Evolutionary conservation across 108 stramenopile species (phyloP).

Genomic region (Cyclotella atomus): DNA sequence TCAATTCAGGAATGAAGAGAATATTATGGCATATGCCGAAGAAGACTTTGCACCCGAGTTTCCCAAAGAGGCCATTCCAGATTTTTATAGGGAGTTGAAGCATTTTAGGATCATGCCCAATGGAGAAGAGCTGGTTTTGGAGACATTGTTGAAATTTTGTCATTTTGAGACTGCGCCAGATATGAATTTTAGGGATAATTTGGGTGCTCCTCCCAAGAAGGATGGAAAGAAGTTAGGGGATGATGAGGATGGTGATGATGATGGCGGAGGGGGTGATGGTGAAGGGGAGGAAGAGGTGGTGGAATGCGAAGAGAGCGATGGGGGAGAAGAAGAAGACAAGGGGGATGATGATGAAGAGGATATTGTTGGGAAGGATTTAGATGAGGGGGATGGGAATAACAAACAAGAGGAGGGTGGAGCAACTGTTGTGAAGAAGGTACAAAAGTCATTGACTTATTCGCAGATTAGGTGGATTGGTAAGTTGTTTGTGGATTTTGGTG

Average conservation of each 20-base stretch:
- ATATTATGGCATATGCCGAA: conserved; percentile 60
- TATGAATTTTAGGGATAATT: conserved; percentile 50
- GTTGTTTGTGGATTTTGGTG: too few species aligned
- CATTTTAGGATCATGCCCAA: conserved; percentile 88
- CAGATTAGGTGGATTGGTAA: conserved; percentile 63
- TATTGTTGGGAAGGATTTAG: too few species aligned
- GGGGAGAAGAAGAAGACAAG: too few species aligned
- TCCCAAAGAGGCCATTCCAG: conserved; percentile 80
- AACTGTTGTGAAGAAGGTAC: conserved; percentile 12
- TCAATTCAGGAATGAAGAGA: conserved; percentile 64
- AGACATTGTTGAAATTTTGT: conserved; percentile 79
- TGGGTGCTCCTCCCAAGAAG: conserved; percentile 71
- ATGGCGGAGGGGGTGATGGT: too few species aligned
- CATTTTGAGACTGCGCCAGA: conserved; percentile 74
- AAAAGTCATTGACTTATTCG: conserved; percentile 47
- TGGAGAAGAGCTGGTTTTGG: conserved; percentile 79
- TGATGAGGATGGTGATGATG: too few species aligned
- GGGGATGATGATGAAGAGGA: too few species aligned
- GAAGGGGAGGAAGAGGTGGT: too few species aligned
- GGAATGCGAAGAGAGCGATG: too few species aligned
- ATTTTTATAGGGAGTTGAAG: conserved; percentile 87
- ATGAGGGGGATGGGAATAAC: too few species aligned
- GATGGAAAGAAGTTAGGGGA: conserved; percentile 35
- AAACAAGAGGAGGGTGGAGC: too few species aligned
- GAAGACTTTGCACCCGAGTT: conserved; percentile 87